Evolutionary conservation across 306 rosid genomes (phyloP), one percentile per base, ranked within the genome.

Genomic region (Trichosanthes truncata): DNA sequence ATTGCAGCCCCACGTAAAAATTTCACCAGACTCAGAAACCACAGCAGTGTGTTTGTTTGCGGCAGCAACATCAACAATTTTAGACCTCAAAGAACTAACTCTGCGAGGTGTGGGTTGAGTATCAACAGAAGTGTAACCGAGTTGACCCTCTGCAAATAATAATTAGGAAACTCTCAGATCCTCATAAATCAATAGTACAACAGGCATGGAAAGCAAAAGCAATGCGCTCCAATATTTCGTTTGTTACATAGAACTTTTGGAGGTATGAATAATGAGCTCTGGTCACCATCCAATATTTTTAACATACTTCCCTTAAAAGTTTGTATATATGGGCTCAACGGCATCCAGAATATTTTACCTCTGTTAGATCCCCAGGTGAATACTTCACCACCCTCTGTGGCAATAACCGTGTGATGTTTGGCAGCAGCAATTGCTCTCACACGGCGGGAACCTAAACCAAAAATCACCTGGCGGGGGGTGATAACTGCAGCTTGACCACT

Each of bases 401-500:
- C 91, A 86, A 90, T 80, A 53, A 90, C 92, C 3, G 94, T 95
- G 89, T 95, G 99, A 89, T 95, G 99, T 89, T 95, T 95, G 79
- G 99, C 99, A 65, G 99, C 97, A 48, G 96, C 96, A 86, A 95
- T 81, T 81, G 90, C 94, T 88, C 79, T 90, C 85, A 95, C 96
- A 83, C 83, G 87, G 45, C 93, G 93, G 75, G 89, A 89, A 83
- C 99, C 99, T 77, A 95, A 82, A 84, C 96, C 99, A 84, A 82
- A 83, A 80, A 84, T 91, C 89, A 95, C 97, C 88, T 87, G 96
- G 81, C 97, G 92, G 56, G 98, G 98, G 74, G 97, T 95, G 89
- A 95, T 95, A 83, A 95, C 97, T 77, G 98, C 98, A 87, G 98
- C 98, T 89, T 95, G 98, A 82, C 97, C 98, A 40, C 97, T 95